A percentile compares a stretch with the other conserved stretches of the same genome.
Evolutionary conservation across 1,284 basidiomycete genomes (phyloP).

Genomic region (Trichosporon ovoides): DNA sequence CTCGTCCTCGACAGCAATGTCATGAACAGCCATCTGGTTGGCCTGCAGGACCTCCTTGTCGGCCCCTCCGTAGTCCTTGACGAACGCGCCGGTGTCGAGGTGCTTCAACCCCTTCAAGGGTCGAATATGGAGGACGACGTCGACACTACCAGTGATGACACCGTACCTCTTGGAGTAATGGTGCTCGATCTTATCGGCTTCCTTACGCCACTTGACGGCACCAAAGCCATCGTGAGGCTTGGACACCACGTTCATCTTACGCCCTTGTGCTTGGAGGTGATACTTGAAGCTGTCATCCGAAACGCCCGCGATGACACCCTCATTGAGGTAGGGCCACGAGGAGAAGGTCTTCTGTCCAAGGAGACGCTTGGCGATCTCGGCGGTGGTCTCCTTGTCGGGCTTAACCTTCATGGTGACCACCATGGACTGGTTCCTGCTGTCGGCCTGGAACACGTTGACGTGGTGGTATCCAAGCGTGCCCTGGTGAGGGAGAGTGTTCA

Average conservation of each 20-base stretch:
- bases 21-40: slow-evolving; percentile 71
- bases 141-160: slow-evolving; percentile 74
- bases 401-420: slow-evolving; percentile 76
- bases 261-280: slow-evolving; percentile 59
- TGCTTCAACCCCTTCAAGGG: slow-evolving; percentile 87
- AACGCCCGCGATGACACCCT: slow-evolving; percentile 79
- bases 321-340: slow-evolving; percentile 91
- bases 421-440: slow-evolving; percentile 88
- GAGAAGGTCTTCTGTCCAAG: slow-evolving; percentile 73
- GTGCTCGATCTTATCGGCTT: slow-evolving; percentile 73
- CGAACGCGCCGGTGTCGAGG: slow-evolving; percentile 77
- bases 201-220: slow-evolving; percentile 66
- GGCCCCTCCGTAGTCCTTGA: slow-evolving; percentile 85
- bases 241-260: slow-evolving; percentile 57
- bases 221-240: slow-evolving; percentile 66
- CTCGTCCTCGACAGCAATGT: slow-evolving; percentile 79
- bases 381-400: slow-evolving; percentile 60
- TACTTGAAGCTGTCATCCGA: slow-evolving; percentile 86
- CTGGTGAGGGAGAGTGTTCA: slow-evolving; percentile 80
- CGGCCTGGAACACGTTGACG: slow-evolving; percentile 88
- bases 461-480: slow-evolving; percentile 74
- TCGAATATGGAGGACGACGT: slow-evolving; percentile 73
- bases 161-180: slow-evolving; percentile 85
- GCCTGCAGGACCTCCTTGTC: slow-evolving; percentile 81
- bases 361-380: slow-evolving; percentile 69